A percentile compares a stretch with the other conserved stretches of the same genome.
Conservation (phyloP, 192 early-diverging fungal species). For the Pecoramyces ruminantium region DNA sequence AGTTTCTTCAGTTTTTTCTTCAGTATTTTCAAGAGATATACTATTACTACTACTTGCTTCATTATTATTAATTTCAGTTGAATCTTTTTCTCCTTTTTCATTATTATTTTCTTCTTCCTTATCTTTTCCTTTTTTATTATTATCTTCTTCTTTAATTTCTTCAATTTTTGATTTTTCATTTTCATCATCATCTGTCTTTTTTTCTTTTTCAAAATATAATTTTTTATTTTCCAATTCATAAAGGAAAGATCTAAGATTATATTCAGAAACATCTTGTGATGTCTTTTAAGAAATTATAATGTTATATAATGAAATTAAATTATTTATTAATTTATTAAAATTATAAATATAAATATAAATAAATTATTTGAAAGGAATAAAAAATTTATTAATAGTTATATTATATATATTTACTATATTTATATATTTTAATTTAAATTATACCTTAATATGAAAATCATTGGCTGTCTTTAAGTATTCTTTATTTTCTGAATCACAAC, state of each 20-base stretch:
- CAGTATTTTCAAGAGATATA: too few relatives aligned
- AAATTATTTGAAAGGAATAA: too few relatives aligned
- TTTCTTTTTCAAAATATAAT: neutral
- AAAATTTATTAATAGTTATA: too few relatives aligned
- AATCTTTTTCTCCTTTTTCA: too few relatives aligned
- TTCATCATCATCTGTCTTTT: neutral
- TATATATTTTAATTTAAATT: too few relatives aligned
- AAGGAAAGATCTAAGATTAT: neutral
- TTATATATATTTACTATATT: too few relatives aligned
- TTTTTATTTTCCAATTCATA: neutral
- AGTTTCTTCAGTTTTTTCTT: too few relatives aligned
- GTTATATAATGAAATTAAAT: too few relatives aligned
- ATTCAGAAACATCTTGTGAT: neutral
- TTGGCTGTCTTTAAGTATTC: constrained; percentile 21
- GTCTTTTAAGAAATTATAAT: too few relatives aligned
- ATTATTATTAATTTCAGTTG: neutral
- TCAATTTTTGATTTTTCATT: neutral
- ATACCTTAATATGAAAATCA: constrained; percentile 7
- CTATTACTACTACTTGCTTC: neutral
- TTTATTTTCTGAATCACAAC: constrained; percentile 23
- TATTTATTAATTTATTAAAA: too few relatives aligned
- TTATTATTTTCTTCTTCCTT: neutral
- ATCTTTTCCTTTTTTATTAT: neutral
- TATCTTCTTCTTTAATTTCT: neutral
- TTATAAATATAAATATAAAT: too few relatives aligned